Conservation (phyloP, 1,284 basidiomycete species). For the Ceratobasidium sp. region DNA sequence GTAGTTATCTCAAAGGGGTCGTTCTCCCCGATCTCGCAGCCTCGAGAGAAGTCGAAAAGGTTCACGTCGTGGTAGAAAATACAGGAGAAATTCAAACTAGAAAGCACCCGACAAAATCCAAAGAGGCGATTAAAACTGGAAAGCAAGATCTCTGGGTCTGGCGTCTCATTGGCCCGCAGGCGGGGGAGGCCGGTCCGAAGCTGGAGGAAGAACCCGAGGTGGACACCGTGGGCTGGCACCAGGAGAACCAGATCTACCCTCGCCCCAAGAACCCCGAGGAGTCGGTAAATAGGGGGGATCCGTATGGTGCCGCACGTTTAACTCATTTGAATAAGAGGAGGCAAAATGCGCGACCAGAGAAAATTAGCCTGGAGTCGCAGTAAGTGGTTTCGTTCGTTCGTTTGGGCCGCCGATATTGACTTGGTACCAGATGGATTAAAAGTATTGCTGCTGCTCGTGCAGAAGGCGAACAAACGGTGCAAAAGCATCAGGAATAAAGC, state of each 20-base stretch:
- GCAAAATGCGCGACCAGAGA: conserved; percentile 13
- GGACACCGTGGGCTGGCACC: conserved; percentile 1
- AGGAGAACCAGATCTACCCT: not conserved
- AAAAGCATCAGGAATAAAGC: not conserved
- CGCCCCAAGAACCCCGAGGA: not conserved
- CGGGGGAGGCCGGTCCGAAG: not conserved
- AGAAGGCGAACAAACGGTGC: not conserved
- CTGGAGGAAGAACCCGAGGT: conserved; percentile 29
- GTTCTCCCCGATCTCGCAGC: conserved; percentile 14
- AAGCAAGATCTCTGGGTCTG: conserved; percentile 21
- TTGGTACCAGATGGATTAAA: conserved; percentile 4
- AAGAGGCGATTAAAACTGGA: conserved; percentile 6
- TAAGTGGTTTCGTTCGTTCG: not conserved
- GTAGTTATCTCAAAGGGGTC: conserved; percentile 19
- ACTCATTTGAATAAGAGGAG: conserved; percentile 28
- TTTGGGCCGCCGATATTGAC: not conserved
- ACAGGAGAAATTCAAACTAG: not conserved
- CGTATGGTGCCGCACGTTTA: conserved; percentile 23
- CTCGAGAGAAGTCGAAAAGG: conserved; percentile 26
- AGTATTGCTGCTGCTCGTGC: conserved; percentile 10
- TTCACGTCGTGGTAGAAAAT: conserved; percentile 3
- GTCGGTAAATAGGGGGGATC: not conserved
- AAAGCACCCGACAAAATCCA: conserved; percentile 17
- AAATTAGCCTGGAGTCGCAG: conserved; percentile 10
- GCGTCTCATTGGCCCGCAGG: conserved; percentile 15